Base-by-base conservation (phyloP, 768 basidiomycete genomes). In the Trametes gibbosa region DNA sequence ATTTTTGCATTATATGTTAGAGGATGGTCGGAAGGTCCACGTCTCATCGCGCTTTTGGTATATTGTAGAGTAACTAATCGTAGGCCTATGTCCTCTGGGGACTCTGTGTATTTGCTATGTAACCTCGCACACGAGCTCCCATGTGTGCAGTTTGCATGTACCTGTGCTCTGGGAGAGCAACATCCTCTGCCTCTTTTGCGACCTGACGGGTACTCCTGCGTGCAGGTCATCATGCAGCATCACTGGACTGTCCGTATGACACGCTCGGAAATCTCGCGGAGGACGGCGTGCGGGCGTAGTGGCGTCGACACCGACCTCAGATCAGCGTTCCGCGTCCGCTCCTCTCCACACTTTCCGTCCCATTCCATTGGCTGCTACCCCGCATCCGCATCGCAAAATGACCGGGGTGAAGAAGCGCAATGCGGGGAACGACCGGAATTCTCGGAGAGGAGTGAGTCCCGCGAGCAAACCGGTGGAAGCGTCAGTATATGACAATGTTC, bases 41-140 rank as follows among this genome's bases (percentile, higher is more conserved):
- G 37, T 14, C 17, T 24, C 40, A 25, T 16, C 46, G 21, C 21
- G 17, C 6, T 39, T 42, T 39, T 29, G 17, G 14, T 43, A 46
- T 61, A 61, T 5, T 53, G 35, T 61, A 61, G 32, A 61, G 39
- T 61, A 27, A 37, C 45, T 61, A 61, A 61, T 61, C 37, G 37
- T 42, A 14, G 19, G 47, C 35, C 51, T 32, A 17, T 39, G 37
- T 39, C 37, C 37, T 39, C 5, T 39, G 37, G 37, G 54, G 40
- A 48, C 25, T 45, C 17, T 55, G 50, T 61, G 51, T 55, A 61
- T 48, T 29, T 45, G 49, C 42, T 39, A 39, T 51, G 10, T 21
- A 19, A 50, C 3, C 43, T 51, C 7, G 16, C 37, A 39, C 37
- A 39, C 37, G 37, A 39, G 37, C 37, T 39, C 13, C 25, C 43